phyloP scores from a whole-genome alignment of 768 basidiomycete genomes.

The Collybia sordida region DNA sequence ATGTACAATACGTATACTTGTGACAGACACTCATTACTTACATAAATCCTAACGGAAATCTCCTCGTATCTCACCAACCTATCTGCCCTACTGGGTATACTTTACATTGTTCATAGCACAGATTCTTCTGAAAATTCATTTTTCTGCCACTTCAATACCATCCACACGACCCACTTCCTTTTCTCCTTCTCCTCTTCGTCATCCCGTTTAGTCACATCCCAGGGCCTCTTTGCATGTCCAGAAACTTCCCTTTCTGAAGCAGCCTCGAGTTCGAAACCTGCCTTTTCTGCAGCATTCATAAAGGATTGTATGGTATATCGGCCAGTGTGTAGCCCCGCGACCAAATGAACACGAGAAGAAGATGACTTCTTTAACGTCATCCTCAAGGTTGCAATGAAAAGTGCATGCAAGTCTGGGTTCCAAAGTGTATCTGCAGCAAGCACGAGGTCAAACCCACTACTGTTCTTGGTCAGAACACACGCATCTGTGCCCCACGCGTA shows the following conservation, averaged over 20 bases:
- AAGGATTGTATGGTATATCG: slow-evolving; percentile 70
- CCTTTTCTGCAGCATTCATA: slow-evolving; percentile 33
- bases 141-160: slow-evolving; percentile 48
- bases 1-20: too few species aligned
- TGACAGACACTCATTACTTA: too few species aligned
- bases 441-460: slow-evolving; percentile 57
- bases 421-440: slow-evolving; percentile 78
- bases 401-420: slow-evolving; percentile 60
- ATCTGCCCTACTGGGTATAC: too few species aligned
- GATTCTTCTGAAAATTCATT: slow-evolving; percentile 9
- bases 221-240: slow-evolving; percentile 38
- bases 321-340: slow-evolving; percentile 77
- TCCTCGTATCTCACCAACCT: too few species aligned
- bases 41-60: too few species aligned
- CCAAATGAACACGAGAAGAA: slow-evolving; percentile 56
- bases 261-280: slow-evolving; percentile 46
- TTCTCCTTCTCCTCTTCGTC: slow-evolving; percentile 66
- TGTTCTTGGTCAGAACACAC: slow-evolving; percentile 20
- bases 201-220: slow-evolving; percentile 46
- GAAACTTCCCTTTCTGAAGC: slow-evolving; percentile 48
- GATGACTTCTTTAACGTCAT: slow-evolving; percentile 41
- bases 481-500: slow-evolving; percentile 68
- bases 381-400: slow-evolving; percentile 54
- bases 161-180: slow-evolving; percentile 73
- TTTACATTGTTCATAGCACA: too few species aligned